Evolutionary conservation across 1,139 yeast species (phyloP).

Genomic region (Pichia sp.): DNA sequence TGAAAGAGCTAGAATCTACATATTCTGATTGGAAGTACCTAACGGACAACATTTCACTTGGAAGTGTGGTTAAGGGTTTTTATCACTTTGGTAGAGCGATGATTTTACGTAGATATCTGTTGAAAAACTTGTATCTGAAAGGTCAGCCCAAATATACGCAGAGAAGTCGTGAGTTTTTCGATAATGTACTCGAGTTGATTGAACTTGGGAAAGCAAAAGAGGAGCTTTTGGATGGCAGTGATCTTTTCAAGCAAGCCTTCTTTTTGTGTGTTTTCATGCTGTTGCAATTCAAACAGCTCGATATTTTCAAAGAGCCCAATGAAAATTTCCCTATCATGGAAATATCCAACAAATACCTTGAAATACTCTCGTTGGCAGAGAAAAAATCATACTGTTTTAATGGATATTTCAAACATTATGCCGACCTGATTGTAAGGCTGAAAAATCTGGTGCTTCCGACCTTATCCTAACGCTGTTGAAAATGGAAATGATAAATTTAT

Average conservation of each 20-base stretch:
- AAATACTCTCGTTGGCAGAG: conserved; percentile 4
- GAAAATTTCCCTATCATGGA: background rate
- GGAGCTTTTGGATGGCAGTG: conserved; percentile 5
- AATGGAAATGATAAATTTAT: too few relatives aligned
- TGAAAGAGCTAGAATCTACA: conserved; percentile 22
- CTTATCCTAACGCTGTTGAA: background rate
- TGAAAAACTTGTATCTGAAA: conserved; percentile 14
- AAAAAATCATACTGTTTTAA: conserved; percentile 9
- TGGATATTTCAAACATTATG: conserved; percentile 9
- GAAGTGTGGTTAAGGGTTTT: conserved; percentile 16
- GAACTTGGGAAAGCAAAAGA: background rate
- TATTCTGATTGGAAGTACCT: conserved; percentile 26
- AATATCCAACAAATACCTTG: background rate
- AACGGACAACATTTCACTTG: conserved; percentile 20
- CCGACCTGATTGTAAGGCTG: conserved; percentile 9
- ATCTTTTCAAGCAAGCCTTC: conserved; percentile 9
- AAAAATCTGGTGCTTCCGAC: conserved; percentile 6
- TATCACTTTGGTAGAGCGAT: conserved; percentile 23
- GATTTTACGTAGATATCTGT: conserved; percentile 23
- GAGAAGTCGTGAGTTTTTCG: conserved; percentile 6
- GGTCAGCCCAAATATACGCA: conserved; percentile 11
- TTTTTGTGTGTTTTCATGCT: conserved; percentile 10
- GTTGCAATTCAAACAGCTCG: conserved; percentile 12
- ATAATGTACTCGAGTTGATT: background rate
- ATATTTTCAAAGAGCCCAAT: conserved; percentile 5